A percentile compares a stretch with the other conserved stretches of the same genome.
Evolutionary conservation across 2,329 filamentous ascomycete genomes (phyloP).

Genomic region (Colletotrichum abscissum): DNA sequence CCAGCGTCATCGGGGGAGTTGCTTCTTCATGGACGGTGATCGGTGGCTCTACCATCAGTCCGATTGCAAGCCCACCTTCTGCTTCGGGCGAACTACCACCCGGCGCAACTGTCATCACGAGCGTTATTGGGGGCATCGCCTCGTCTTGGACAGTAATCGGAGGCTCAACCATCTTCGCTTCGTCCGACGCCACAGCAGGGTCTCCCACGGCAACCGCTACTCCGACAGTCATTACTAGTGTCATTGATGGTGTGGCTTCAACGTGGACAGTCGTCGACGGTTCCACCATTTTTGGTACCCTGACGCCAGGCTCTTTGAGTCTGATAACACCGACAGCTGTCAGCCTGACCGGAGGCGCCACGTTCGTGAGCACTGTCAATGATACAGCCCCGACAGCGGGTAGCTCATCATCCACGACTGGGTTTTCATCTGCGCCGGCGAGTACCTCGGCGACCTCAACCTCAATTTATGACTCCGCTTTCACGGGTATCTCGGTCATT

Average conservation of each 20-base stretch:
- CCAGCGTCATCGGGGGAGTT: background rate
- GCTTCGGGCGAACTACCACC: too few species aligned
- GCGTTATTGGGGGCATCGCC: background rate
- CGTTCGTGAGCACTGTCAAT: background rate
- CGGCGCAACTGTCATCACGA: conserved; percentile 1
- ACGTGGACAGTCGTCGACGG: conserved; percentile 7
- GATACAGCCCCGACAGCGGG: background rate
- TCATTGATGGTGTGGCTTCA: background rate
- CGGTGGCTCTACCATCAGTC: background rate
- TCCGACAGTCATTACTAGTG: background rate
- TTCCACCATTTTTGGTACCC: background rate
- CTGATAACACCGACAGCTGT: background rate
- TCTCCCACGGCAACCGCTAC: background rate
- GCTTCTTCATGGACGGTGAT: conserved; percentile 11
- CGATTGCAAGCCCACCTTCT: background rate
- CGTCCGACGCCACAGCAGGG: background rate
- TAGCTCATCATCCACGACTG: background rate
- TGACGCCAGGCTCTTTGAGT: background rate
- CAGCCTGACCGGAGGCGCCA: background rate
- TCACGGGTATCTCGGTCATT: conserved; percentile 22
- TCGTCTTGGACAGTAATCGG: conserved; percentile 9
- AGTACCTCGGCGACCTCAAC: background rate
- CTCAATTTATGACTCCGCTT: conserved; percentile 3
- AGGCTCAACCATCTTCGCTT: background rate
- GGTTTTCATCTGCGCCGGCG: background rate